Conservation (phyloP, 2,329 filamentous ascomycete species). For the Lecanicillium sp. region DNA sequence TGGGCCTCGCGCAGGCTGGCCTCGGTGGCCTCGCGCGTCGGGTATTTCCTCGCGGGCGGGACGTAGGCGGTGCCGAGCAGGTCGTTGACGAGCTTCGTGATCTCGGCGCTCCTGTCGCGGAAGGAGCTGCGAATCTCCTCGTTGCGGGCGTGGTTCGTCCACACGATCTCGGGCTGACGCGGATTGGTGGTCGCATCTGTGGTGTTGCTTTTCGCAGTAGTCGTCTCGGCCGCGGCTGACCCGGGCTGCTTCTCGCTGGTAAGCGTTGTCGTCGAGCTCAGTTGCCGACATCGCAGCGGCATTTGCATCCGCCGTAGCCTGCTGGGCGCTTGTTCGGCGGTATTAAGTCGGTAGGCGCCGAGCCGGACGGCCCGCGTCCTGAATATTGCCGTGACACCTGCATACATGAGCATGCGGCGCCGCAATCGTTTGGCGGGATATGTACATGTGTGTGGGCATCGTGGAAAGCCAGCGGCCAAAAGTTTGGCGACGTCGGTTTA, state of each 20-base stretch:
- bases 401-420: constrained; percentile 13
- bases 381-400: constrained; percentile 7
- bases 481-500: neutral
- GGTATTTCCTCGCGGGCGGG: constrained; percentile 5
- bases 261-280: neutral
- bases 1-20: neutral
- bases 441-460: constrained; percentile 2
- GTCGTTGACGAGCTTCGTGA: neutral
- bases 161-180: neutral
- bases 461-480: neutral
- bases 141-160: constrained; percentile 8
- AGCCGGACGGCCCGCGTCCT: constrained; percentile 5
- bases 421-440: neutral
- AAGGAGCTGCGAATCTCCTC: constrained; percentile 1
- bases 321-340: neutral
- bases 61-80: constrained; percentile 1
- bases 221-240: neutral
- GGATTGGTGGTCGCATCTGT: neutral
- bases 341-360: constrained; percentile 2
- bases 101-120: constrained; percentile 9
- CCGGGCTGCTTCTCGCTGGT: too few relatives aligned
- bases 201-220: neutral
- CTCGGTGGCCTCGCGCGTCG: neutral
- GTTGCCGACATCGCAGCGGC: neutral
- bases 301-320: neutral